phyloP scores from a whole-genome alignment of 2,329 filamentous ascomycete genomes.

The Botrytis paeoniae region DNA sequence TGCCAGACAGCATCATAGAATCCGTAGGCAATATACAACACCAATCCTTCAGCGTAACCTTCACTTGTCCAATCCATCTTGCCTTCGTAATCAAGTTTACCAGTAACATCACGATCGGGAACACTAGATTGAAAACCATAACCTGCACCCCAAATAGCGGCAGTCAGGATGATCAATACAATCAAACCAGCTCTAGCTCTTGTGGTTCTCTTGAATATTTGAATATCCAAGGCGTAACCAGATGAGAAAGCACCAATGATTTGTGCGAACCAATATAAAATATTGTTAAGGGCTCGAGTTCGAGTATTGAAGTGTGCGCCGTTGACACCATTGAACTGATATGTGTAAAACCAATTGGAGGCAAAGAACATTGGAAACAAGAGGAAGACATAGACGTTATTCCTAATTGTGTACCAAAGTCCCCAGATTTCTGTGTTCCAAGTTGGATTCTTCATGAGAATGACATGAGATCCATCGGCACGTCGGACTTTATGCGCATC shows the following conservation, averaged over 20 bases:
- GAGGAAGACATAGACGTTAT: constrained; percentile 68
- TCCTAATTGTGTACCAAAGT: constrained; percentile 65
- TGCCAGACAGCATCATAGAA: constrained; percentile 88
- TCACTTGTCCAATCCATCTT: constrained; percentile 46
- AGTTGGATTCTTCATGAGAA: constrained; percentile 83
- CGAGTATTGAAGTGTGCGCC: constrained; percentile 67
- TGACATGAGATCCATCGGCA: constrained; percentile 72
- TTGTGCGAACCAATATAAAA: constrained; percentile 75
- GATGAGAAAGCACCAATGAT: constrained; percentile 73
- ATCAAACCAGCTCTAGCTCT: constrained; percentile 63
- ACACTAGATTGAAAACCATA: constrained; percentile 67
- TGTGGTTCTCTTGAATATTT: constrained; percentile 55
- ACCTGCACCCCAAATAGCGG: constrained; percentile 76
- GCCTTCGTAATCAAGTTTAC: constrained; percentile 12
- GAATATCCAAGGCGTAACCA: constrained; percentile 65
- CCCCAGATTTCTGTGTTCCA: constrained; percentile 75
- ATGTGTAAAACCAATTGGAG: constrained; percentile 75
- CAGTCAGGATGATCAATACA: constrained; percentile 63
- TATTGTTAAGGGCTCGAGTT: constrained; percentile 67
- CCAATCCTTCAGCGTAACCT: constrained; percentile 72
- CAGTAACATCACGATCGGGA: constrained; percentile 51
- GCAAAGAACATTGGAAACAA: constrained; percentile 78
- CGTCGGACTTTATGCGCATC: constrained; percentile 63
- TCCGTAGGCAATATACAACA: constrained; percentile 84
- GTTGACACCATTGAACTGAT: constrained; percentile 73